Evolutionary conservation across 345 rosid genomes (phyloP), one percentile per base, ranked within the genome.

Genomic region (Pistacia atlantica): DNA sequence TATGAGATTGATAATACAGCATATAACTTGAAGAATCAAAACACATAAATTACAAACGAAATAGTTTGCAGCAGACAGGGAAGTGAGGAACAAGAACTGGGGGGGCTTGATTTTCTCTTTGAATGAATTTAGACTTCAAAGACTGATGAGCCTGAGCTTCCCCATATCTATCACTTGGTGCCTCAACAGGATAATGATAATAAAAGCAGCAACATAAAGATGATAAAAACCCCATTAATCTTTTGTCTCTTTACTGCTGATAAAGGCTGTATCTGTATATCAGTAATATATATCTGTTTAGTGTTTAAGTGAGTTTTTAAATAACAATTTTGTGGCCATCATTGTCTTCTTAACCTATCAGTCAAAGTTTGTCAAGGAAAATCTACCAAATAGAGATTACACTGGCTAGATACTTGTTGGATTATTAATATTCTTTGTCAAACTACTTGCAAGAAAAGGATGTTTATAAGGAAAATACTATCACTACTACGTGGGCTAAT

Each of bases 121-220:
- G 45, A 8, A 5, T 35, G 38, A 74, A 57, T 12, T 67, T 56
- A 58, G 45, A 51, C 20, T 33, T 74, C 38, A 25, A 48, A 35
- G 76, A 73, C 72, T 25, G 78, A 65, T 42, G 46, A 42, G 46
- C 9, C 14, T 3, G 28, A 22, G 48, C 61, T 1, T 9, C 49
- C 18, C 11, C 73, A 10, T 1, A 69, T 38, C 20, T 74, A 20
- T 72, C 66, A 2, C 59, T 17, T n/a, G 72, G 35, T 57, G n/a
- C 55, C 7, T 48, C 73, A 73, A 57, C 10, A 22, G 52, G 76
- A 16, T 46, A 33, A 16, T 57, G 45, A 20, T 5, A n/a, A 33
- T 5, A n/a, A 33, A 67, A 67, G 72, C 82, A 82, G 83, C 84
- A 75, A 35, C 80, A 75, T 33, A 85, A n/a, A 55, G 77, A 82